Conservation (phyloP, 345 rosid species). For the Raphanus sativus region DNA sequence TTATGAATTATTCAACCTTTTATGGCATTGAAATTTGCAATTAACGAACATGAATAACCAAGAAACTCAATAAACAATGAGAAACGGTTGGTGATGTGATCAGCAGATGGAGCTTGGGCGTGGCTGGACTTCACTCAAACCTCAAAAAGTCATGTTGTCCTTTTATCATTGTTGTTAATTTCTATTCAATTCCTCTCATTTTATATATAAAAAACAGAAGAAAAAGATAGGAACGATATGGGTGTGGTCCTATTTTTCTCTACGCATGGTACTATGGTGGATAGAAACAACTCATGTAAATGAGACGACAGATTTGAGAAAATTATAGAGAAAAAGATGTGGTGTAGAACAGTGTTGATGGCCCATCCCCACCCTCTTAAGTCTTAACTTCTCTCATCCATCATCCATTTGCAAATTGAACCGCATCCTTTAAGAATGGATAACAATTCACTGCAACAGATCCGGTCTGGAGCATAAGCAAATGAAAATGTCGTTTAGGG, state of each 20-base stretch:
- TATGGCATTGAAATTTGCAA: neutral
- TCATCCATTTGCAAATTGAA: neutral
- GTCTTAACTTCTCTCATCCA: conserved; percentile 30
- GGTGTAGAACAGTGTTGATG: conserved; percentile 35
- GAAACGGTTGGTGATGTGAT: conserved; percentile 19
- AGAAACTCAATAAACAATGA: neutral
- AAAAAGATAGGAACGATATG: conserved; percentile 3
- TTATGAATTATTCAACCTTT: neutral
- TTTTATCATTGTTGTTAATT: conserved; percentile 1
- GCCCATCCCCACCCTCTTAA: conserved; percentile 33
- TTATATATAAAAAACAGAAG: neutral
- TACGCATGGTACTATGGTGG: conserved; percentile 16
- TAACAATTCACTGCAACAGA: neutral
- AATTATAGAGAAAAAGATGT: conserved; percentile 20
- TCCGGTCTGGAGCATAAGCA: neutral
- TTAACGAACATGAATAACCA: neutral
- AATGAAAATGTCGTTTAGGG: neutral
- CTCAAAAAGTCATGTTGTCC: conserved; percentile 6
- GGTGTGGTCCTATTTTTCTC: conserved; percentile 9
- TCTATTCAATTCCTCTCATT: conserved; percentile 6
- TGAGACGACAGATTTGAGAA: neutral
- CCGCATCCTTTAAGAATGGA: neutral
- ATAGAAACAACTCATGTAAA: neutral
- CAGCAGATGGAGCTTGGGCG: conserved; percentile 19
- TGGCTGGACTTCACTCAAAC: conserved; percentile 23